Conservation (phyloP, 768 basidiomycete genomes). For the Leucosporidium yakuticum region DNA sequence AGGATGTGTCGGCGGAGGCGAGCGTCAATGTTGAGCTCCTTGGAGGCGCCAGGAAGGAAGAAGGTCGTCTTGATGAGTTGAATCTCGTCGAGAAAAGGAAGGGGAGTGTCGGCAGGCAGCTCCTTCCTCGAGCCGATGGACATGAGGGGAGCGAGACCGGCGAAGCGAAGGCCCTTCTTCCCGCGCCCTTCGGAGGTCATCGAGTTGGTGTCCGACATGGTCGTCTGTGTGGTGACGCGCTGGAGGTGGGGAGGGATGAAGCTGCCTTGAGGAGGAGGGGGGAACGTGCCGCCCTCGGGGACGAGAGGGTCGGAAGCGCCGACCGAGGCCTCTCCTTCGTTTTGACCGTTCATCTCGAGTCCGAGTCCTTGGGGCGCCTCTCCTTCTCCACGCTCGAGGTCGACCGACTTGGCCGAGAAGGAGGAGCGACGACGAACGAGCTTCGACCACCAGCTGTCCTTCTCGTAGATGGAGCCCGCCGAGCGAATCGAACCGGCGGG, state of each 20-base stretch:
- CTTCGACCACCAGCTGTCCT: constrained; percentile 7
- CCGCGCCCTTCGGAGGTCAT: background rate
- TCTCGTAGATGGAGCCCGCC: background rate
- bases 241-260: background rate
- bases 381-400: background rate
- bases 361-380: background rate
- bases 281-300: too few species aligned
- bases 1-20: constrained; percentile 37
- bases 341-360: background rate
- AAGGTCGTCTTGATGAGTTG: constrained; percentile 39
- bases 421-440: background rate
- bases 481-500: constrained; percentile 10
- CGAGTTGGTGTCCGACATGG: background rate
- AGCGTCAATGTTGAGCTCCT: constrained; percentile 38
- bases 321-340: too few species aligned
- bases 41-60: constrained; percentile 32
- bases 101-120: constrained; percentile 5
- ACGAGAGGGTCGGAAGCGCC: too few species aligned
- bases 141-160: constrained; percentile 1
- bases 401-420: background rate
- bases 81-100: constrained; percentile 40
- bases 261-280: too few species aligned
- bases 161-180: constrained; percentile 6
- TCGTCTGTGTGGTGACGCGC: background rate
- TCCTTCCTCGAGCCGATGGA: constrained; percentile 1